Evolutionary conservation across 139 green algal species (phyloP).

Genomic region (Mesotaenium endlicherianum): DNA sequence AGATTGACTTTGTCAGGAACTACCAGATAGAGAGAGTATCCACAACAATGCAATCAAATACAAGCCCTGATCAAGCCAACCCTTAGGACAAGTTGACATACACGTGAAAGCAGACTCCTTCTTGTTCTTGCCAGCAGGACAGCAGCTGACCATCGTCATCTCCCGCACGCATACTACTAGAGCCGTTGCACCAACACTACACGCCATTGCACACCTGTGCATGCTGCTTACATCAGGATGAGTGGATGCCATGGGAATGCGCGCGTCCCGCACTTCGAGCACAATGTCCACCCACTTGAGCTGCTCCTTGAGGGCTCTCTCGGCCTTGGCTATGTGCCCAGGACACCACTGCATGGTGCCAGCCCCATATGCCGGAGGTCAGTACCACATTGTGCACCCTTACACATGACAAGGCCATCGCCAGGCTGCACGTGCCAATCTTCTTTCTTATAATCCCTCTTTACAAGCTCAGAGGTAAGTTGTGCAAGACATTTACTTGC

Average conservation of each 20-base stretch:
- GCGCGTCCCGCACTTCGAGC: conserved; percentile 91
- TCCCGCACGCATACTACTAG: neutral
- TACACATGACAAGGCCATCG: conserved; percentile 4
- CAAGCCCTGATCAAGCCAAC: neutral
- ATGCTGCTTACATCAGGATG: conserved; percentile 52
- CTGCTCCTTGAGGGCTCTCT: conserved; percentile 80
- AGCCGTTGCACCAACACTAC: neutral
- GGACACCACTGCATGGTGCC: conserved; percentile 90
- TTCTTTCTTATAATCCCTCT: neutral
- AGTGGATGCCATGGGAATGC: conserved; percentile 54
- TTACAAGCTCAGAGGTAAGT: neutral
- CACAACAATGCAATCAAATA: neutral
- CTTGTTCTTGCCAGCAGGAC: neutral
- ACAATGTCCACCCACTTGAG: conserved; percentile 86
- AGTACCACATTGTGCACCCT: neutral
- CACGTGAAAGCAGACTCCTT: neutral
- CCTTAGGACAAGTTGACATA: neutral
- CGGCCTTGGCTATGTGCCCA: conserved; percentile 94
- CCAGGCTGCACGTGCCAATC: neutral
- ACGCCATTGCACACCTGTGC: neutral
- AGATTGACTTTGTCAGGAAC: too few species aligned
- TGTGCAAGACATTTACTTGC: neutral
- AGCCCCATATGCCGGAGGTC: neutral
- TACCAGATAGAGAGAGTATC: too few species aligned
- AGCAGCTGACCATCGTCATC: neutral